Percentiles rank a stretch among this genome's conserved stretches.
Conservation (phyloP, 2,329 filamentous ascomycete species). For the Sporothrix euskadiensis region DNA sequence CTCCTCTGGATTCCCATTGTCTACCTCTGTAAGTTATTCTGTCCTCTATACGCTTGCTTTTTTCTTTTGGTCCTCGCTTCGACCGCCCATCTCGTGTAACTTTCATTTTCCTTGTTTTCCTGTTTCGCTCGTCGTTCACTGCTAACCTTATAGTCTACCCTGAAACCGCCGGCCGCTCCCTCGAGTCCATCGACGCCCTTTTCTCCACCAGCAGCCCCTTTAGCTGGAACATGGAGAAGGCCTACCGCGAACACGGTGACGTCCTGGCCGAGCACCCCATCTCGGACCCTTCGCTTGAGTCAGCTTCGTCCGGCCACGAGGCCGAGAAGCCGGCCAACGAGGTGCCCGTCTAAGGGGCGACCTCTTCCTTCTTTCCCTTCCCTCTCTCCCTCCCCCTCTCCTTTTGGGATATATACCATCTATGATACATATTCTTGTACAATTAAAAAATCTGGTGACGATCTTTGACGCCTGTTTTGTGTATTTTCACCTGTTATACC, state of each 20-base stretch:
- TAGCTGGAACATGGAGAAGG: constrained; percentile 31
- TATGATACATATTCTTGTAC: background rate
- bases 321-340: constrained; percentile 39
- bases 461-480: background rate
- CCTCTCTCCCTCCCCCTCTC: background rate
- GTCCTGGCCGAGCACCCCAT: constrained; percentile 31
- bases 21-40: constrained; percentile 41
- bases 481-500: constrained; percentile 11
- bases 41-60: background rate
- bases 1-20: constrained; percentile 53
- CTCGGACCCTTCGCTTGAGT: constrained; percentile 50
- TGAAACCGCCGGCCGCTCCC: constrained; percentile 47
- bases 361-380: background rate
- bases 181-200: constrained; percentile 53
- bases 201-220: constrained; percentile 52
- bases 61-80: background rate
- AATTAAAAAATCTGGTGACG: background rate
- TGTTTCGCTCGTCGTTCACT: constrained; percentile 27
- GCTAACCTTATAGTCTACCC: constrained; percentile 40
- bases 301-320: constrained; percentile 53
- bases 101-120: constrained; percentile 33
- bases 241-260: constrained; percentile 29
- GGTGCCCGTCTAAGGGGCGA: background rate
- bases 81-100: background rate
- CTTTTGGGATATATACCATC: background rate